Conservation (phyloP, 106 monocot species). For the Chionographis japonica region DNA sequence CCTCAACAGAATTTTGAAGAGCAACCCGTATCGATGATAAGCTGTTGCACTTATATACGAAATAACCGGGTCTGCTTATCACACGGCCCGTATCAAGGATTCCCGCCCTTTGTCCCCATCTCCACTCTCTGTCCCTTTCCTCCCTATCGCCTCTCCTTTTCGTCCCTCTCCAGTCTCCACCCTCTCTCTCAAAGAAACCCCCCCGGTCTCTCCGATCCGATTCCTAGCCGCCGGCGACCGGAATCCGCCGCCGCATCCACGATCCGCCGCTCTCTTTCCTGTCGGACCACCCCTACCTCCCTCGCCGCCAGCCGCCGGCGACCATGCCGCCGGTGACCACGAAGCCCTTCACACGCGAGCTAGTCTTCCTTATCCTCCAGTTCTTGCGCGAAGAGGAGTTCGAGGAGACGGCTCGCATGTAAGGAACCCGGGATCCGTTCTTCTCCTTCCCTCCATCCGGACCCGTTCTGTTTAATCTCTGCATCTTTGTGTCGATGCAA, state of each 20-base stretch:
- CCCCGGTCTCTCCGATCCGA: neutral
- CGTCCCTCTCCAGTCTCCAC: too few species aligned
- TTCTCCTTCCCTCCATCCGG: neutral
- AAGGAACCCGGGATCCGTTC: conserved; percentile 14
- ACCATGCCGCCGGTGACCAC: conserved; percentile 4
- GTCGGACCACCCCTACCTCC: neutral
- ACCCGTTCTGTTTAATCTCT: neutral
- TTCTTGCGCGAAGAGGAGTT: conserved; percentile 29
- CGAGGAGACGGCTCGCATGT: conserved; percentile 32
- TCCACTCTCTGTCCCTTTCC: too few species aligned
- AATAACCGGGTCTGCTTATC: too few species aligned
- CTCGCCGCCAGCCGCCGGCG: neutral
- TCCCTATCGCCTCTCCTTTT: too few species aligned
- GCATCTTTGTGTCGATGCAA: conserved; percentile 2
- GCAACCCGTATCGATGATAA: too few species aligned
- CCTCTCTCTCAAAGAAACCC: too few species aligned
- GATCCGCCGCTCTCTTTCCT: too few species aligned
- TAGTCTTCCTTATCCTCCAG: conserved; percentile 31
- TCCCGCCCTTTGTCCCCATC: too few species aligned
- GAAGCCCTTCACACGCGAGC: conserved; percentile 6
- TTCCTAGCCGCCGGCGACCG: neutral
- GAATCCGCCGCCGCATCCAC: neutral
- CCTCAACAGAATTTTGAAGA: too few species aligned
- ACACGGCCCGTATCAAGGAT: too few species aligned
- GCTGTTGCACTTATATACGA: too few species aligned